phyloP scores from a whole-genome alignment of 2,329 filamentous ascomycete genomes.

The Xylaria sp. region DNA sequence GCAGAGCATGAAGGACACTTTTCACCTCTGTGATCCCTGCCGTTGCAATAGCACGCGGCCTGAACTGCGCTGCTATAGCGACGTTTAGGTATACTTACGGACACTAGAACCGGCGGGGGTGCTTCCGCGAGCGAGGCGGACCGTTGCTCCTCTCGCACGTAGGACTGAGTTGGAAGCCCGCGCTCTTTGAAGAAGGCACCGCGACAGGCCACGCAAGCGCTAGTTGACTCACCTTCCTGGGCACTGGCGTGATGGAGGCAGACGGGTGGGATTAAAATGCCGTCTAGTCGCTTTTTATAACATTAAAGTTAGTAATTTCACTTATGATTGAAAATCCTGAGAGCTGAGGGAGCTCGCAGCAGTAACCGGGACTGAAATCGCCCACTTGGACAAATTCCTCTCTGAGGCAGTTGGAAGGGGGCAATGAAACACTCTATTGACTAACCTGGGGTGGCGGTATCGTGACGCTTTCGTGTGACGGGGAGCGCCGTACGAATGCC shows the following conservation, averaged over 20 bases:
- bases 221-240: neutral
- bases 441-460: slow-evolving; percentile 22
- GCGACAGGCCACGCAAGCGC: slow-evolving; percentile 4
- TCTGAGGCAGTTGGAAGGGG: no score
- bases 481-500: slow-evolving; percentile 13
- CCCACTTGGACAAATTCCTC: no score
- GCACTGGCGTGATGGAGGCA: neutral
- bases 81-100: slow-evolving; percentile 21
- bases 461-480: slow-evolving; percentile 2
- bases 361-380: no score
- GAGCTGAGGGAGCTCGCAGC: no score
- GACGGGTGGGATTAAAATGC: slow-evolving; percentile 8
- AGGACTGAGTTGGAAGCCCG: slow-evolving; percentile 23
- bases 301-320: no score
- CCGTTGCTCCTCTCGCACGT: slow-evolving; percentile 9
- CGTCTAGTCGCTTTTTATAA: slow-evolving; percentile 17
- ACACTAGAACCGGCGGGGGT: slow-evolving; percentile 6
- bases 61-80: slow-evolving; percentile 31
- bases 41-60: slow-evolving; percentile 29
- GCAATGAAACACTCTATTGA: no score
- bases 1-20: slow-evolving; percentile 17
- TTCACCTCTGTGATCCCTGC: neutral
- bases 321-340: no score
- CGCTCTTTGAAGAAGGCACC: slow-evolving; percentile 22
- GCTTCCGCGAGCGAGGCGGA: slow-evolving; percentile 2